These are phyloP conservation scores for Choanephora cucurbitarum DNA, from an alignment of 371 early-diverging fungal genomes.

Conservation along the genomic window DNA sequence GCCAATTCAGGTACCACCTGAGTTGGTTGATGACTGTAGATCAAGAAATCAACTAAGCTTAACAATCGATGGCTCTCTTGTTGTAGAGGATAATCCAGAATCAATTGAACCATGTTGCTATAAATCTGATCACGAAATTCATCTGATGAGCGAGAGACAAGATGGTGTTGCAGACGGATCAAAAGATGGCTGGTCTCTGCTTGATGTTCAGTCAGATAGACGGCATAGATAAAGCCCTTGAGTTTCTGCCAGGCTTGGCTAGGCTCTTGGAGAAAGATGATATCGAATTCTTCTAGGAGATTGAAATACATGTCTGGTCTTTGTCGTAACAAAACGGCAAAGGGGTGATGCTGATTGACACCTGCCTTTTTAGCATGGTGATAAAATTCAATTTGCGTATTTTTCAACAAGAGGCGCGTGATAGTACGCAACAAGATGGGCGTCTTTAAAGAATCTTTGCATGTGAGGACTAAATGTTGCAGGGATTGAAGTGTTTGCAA, in stretches of 20 bases:
- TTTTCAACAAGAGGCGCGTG: slow-evolving; percentile 22
- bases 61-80: slow-evolving; percentile 1
- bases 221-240: slow-evolving; percentile 18
- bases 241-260: slow-evolving; percentile 2
- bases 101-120: neutral
- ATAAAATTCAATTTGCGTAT: slow-evolving; percentile 9
- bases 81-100: slow-evolving; percentile 10
- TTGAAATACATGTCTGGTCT: slow-evolving; percentile 23
- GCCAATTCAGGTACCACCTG: neutral
- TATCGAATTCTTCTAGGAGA: slow-evolving; percentile 31
- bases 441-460: slow-evolving; percentile 20
- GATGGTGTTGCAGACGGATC: slow-evolving; percentile 17
- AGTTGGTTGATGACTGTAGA: neutral
- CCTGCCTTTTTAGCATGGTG: too few species aligned
- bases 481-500: slow-evolving; percentile 22
- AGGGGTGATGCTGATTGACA: too few species aligned
- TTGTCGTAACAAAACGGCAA: slow-evolving; percentile 28
- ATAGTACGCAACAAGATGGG: slow-evolving; percentile 27
- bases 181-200: slow-evolving; percentile 23
- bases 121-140: neutral
- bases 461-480: slow-evolving; percentile 31
- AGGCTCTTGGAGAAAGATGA: slow-evolving; percentile 11
- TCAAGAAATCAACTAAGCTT: slow-evolving; percentile 11
- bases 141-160: neutral
- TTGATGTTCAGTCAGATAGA: slow-evolving; percentile 18